Conservation (phyloP, 345 rosid genomes). For the Murraya paniculata region DNA sequence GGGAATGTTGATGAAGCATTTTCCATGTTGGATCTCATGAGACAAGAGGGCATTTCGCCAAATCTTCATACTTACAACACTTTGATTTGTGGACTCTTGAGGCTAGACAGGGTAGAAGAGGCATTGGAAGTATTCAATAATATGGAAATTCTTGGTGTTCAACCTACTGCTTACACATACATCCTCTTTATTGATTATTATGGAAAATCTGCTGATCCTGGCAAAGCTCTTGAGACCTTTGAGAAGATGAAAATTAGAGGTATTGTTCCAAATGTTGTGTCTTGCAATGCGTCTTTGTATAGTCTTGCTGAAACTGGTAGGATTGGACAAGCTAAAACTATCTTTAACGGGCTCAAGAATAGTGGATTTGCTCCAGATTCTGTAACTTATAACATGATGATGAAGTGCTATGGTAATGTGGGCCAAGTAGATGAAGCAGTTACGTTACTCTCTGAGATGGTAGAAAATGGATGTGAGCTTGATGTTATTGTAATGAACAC, state of each 20-base stretch:
- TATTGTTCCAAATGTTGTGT: slow-evolving; percentile 78
- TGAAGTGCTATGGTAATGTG: slow-evolving; percentile 80
- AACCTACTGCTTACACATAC: slow-evolving; percentile 73
- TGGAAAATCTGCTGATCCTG: slow-evolving; percentile 68
- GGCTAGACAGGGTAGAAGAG: slow-evolving; percentile 52
- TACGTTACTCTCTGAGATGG: slow-evolving; percentile 72
- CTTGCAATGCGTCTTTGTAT: slow-evolving; percentile 83
- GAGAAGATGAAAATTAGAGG: slow-evolving; percentile 74
- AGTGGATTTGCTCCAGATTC: slow-evolving; percentile 74
- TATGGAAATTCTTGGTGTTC: slow-evolving; percentile 62
- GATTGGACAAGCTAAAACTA: slow-evolving; percentile 66
- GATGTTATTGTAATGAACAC: slow-evolving; percentile 81
- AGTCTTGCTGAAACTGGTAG: slow-evolving; percentile 69
- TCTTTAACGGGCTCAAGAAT: slow-evolving; percentile 59
- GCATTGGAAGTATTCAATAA: slow-evolving; percentile 56
- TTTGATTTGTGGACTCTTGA: slow-evolving; percentile 68
- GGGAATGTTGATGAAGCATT: slow-evolving; percentile 65
- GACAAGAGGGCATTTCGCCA: slow-evolving; percentile 52
- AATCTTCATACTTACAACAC: slow-evolving; percentile 86
- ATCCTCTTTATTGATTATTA: slow-evolving; percentile 86
- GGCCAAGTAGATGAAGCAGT: slow-evolving; percentile 79
- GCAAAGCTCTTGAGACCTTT: slow-evolving; percentile 71
- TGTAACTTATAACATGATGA: slow-evolving; percentile 93
- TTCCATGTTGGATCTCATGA: slow-evolving; percentile 62
- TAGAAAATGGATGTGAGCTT: slow-evolving; percentile 56